Evolutionary conservation across 164 flowering plant species (phyloP), one percentile per base, ranked within the genome.

Genomic region (Vitis riparia): DNA sequence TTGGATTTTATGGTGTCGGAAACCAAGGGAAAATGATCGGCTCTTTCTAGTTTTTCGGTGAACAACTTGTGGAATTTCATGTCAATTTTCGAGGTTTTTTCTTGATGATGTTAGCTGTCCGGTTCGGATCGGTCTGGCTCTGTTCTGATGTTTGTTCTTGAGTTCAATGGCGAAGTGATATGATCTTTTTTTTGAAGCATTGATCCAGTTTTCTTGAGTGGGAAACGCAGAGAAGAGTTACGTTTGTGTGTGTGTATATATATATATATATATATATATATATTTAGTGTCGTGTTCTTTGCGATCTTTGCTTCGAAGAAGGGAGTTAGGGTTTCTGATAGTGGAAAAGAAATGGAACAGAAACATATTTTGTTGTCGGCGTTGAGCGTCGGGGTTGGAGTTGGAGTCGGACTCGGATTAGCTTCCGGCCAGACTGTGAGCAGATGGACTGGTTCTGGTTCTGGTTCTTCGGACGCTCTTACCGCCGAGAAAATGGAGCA

Each of bases 331-430:
- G 50, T 65, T 17, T 51, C 19, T 4, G 53, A 37, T 27, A 27
- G 52, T 23, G 29, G 32, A 55, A 19, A 53, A 52, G 51, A 51
- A 55, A 94, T 94, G 98, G 97, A 94, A 27, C 82, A 83, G 68
- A 94, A 91, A 70, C 80, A 86, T 55, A 27, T 89, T 63, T 19
- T 89, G 74, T 71, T 91, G 79, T 94, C 99, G 44, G 99, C 99
- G 51, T 75, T 95, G 80, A 74, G 97, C 7, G 90, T 93, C 1
- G 99, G 97, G 3, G 78, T 89, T 7, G 97, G 99, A 23, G 90
- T 94, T 0, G 99, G 99, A 8, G 88, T 92, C 2, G 99, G 97
- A 37, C 73, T 91, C 3, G 94, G 97, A 7, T 75, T 91, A 80
- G 97, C 96, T 10, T 86, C 97, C 5, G 94, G 95, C 37, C 87